A percentile compares a stretch with the other conserved stretches of the same genome.
phyloP scores from a whole-genome alignment of 2,329 filamentous ascomycete species.

The Phialocephala sp. region DNA sequence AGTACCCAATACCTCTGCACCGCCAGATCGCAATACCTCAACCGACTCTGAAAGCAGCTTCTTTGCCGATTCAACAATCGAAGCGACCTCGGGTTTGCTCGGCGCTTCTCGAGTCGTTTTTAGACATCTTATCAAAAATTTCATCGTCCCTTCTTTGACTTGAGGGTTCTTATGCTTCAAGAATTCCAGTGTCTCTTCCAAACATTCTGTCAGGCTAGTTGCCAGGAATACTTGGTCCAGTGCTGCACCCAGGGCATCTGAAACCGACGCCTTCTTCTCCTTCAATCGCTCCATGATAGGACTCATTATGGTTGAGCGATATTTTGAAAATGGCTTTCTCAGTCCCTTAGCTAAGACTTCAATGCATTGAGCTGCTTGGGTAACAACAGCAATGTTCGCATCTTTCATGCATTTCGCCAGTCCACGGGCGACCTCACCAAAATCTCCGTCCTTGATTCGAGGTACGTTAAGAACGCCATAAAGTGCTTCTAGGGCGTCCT shows the following conservation, averaged over 20 bases:
- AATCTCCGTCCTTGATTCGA: constrained; percentile 89
- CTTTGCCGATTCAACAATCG: constrained; percentile 86
- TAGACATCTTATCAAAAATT: constrained; percentile 88
- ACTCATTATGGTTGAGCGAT: constrained; percentile 79
- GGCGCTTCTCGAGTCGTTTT: constrained; percentile 85
- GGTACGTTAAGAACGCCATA: constrained; percentile 80
- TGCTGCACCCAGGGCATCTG: constrained; percentile 85
- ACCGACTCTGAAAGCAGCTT: constrained; percentile 90
- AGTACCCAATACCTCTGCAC: constrained; percentile 90
- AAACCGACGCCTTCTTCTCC: constrained; percentile 91
- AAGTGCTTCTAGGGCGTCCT: constrained; percentile 88
- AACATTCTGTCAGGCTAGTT: constrained; percentile 78
- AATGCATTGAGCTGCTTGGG: constrained; percentile 89
- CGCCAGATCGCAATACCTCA: constrained; percentile 83
- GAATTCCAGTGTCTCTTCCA: constrained; percentile 89
- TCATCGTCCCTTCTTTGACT: constrained; percentile 93
- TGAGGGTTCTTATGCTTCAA: constrained; percentile 96
- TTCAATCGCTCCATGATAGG: constrained; percentile 96
- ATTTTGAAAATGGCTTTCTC: constrained; percentile 77
- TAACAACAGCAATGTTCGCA: constrained; percentile 94
- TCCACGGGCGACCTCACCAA: constrained; percentile 80
- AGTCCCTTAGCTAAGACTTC: constrained; percentile 88
- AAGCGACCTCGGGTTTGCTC: constrained; percentile 79
- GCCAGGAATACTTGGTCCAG: constrained; percentile 72
- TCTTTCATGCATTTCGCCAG: constrained; percentile 99